Base-by-base conservation (phyloP, 768 basidiomycete genomes). In the Amanita brunnescens region DNA sequence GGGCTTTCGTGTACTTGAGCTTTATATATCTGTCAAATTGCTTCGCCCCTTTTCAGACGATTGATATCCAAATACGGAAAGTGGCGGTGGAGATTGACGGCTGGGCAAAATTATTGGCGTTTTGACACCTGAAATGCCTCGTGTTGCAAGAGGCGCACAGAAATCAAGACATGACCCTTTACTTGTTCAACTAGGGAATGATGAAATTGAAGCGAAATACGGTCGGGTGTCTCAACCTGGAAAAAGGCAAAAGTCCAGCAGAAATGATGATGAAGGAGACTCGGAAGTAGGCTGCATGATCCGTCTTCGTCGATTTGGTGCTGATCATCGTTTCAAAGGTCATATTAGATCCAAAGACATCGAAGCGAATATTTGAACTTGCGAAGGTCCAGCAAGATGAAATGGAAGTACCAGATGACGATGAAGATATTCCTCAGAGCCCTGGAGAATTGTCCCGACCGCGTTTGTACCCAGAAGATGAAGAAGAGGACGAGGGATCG, bases 361-460 rank as follows among this genome's bases (percentile, higher is more conserved):
- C 92, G 0, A 75, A 77, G 53, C 84, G 81, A 58, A 96, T 99
- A 44, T 86, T 99, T 57, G 87, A 93, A 64, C 80, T 99, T 50
- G 95, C 95, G 13, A 77, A 80, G 62, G 85, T 89, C 58, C 95
- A 99, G 67, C 93, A 97, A 67, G 85, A 91, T 63, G 93, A 97
- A 62, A 67, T 94, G 3, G 81, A 81, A 49, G 75, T 80, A 58
- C 70, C 72, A 8, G 75, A 78, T 49, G 79, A 80, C 24, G 74
- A 80, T 1, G 85, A 83, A 8, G 79, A 83, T 5, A 74, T 82
- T 23, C 68, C 71, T 3, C 78, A 70, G 32, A 24, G 42, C 24
- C 37, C 7, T 10, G 35, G 38, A 29, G 29, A 47, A 13, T 30
- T 53, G 8, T 46, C 45, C 23, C 20, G 23, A 13, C 52, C 52